Percentiles rank a stretch among this genome's conserved stretches.
Conservation (phyloP, 2,329 filamentous ascomycete species). For the Penicillium sp. region DNA sequence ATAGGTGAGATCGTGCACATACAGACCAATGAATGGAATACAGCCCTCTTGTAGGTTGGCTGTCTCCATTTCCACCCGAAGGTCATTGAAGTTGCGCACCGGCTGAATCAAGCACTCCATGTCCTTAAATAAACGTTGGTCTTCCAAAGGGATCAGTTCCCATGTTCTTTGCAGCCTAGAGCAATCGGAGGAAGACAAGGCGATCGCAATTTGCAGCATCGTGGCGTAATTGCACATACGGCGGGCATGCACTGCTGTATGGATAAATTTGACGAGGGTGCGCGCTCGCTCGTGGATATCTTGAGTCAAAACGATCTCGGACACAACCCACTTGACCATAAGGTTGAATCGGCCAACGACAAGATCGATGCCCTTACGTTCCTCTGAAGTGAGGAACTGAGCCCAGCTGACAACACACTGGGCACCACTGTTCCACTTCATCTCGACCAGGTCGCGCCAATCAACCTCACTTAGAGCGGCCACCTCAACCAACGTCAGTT, state of each 20-base stretch:
- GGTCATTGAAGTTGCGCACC: conserved; percentile 61
- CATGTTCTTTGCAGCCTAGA: conserved; percentile 59
- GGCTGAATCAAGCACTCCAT: conserved; percentile 63
- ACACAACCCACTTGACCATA: conserved; percentile 65
- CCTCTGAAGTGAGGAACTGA: conserved; percentile 56
- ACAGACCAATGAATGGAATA: conserved; percentile 65
- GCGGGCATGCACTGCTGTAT: conserved; percentile 59
- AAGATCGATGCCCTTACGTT: conserved; percentile 60
- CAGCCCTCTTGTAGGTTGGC: conserved; percentile 58
- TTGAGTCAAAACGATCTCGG: conserved; percentile 60
- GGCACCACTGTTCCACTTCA: conserved; percentile 59
- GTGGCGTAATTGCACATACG: conserved; percentile 64
- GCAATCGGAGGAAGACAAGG: conserved; percentile 59
- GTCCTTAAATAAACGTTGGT: conserved; percentile 55
- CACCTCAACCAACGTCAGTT: conserved; percentile 64
- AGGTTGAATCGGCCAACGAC: conserved; percentile 66
- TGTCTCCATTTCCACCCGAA: conserved; percentile 64
- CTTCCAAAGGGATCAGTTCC: conserved; percentile 54
- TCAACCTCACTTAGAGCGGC: conserved; percentile 65
- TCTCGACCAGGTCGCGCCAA: conserved; percentile 64
- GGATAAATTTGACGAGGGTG: conserved; percentile 62
- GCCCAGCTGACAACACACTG: conserved; percentile 59
- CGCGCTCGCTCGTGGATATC: conserved; percentile 58
- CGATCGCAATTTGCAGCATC: conserved; percentile 64
- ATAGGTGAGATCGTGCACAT: conserved; percentile 65